Conservation (phyloP, 2,329 filamentous ascomycete genomes). For the Aspergillus melleus region DNA sequence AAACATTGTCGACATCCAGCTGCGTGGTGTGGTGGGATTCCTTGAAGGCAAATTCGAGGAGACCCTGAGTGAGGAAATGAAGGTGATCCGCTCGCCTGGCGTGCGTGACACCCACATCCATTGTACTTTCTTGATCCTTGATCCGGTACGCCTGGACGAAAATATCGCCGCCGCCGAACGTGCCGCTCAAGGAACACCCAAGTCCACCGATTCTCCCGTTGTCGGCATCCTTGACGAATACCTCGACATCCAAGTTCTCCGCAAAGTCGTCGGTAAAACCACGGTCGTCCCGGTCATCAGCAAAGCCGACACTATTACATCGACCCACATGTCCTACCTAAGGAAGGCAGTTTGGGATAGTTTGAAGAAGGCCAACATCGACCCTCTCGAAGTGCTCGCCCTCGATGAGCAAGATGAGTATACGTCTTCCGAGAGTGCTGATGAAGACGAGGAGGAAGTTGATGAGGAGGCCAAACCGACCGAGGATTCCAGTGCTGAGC, state of each 20-base stretch:
- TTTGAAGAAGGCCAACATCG: constrained; percentile 79
- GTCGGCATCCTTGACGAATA: constrained; percentile 79
- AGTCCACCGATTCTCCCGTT: constrained; percentile 42
- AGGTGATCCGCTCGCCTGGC: constrained; percentile 88
- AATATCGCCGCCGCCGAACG: constrained; percentile 71
- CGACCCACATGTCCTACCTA: constrained; percentile 86
- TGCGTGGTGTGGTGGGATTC: constrained; percentile 88
- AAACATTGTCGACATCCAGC: constrained; percentile 89
- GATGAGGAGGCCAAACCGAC: constrained; percentile 25
- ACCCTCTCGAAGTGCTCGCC: constrained; percentile 83
- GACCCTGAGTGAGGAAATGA: constrained; percentile 95
- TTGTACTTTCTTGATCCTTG: constrained; percentile 87
- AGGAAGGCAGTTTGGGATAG: constrained; percentile 90
- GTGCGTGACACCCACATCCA: constrained; percentile 97
- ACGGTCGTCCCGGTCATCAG: constrained; percentile 93
- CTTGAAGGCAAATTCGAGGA: constrained; percentile 98
- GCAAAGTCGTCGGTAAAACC: constrained; percentile 86
- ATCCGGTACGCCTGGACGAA: constrained; percentile 79
- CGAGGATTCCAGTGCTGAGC: constrained; percentile 22
- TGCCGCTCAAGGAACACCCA: constrained; percentile 54
- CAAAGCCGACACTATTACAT: constrained; percentile 96
- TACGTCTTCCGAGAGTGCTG: constrained; percentile 49
- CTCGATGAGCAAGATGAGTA: constrained; percentile 73
- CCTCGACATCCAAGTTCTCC: constrained; percentile 86
- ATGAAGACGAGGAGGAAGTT: constrained; percentile 40